phyloP scores from a whole-genome alignment of 257 asterid species.

The Solanum tarijense region DNA sequence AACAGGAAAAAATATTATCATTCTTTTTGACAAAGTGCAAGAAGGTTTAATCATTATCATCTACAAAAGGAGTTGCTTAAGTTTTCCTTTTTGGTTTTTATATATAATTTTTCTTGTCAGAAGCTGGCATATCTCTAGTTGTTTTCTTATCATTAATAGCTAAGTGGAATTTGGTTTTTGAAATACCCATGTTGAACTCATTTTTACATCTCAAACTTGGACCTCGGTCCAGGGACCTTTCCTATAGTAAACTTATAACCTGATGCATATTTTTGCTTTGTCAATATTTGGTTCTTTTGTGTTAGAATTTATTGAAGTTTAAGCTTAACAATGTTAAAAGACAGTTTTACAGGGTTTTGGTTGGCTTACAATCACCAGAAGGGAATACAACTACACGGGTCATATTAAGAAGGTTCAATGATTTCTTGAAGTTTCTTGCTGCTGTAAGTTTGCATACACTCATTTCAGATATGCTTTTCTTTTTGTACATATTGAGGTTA shows the following conservation, averaged over 20 bases:
- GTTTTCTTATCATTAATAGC: background rate
- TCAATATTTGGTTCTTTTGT: conserved; percentile 5
- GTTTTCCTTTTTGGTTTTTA: background rate
- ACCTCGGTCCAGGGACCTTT: background rate
- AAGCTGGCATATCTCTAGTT: background rate
- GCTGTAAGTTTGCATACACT: conserved; percentile 53
- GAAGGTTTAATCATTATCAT: background rate
- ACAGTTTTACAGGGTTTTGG: conserved; percentile 97
- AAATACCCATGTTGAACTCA: background rate
- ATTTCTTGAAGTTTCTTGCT: conserved; percentile 80
- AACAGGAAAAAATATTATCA: background rate
- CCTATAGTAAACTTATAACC: background rate
- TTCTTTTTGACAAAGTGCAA: background rate
- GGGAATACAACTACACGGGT: conserved; percentile 76
- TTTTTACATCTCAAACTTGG: background rate
- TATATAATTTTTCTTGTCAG: background rate
- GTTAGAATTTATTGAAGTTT: background rate
- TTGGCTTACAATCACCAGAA: conserved; percentile 87
- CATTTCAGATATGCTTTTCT: background rate
- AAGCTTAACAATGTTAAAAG: conserved; percentile 32
- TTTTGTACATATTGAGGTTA: background rate
- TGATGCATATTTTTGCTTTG: background rate
- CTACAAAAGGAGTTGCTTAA: background rate
- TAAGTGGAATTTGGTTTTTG: background rate
- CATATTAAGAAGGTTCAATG: conserved; percentile 86